Base-by-base conservation (phyloP, 2,329 filamentous ascomycete genomes). In the Cryphonectria parasitica region DNA sequence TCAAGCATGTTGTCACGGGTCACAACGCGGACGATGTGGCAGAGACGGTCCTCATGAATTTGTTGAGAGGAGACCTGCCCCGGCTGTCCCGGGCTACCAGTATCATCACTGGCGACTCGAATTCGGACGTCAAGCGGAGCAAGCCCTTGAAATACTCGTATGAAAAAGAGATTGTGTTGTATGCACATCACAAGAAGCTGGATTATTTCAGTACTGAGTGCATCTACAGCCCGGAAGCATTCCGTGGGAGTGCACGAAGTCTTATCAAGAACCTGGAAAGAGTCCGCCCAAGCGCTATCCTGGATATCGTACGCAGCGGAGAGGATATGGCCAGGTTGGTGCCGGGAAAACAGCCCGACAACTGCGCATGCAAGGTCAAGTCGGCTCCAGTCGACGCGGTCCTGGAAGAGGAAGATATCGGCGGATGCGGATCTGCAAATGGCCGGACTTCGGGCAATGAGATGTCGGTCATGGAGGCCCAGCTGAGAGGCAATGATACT, bases 171-270 rank as follows among this genome's bases (percentile, higher is more conserved):
- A 99, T 99, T 75, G 96, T 99, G 25, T 86, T 99, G 7, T 99
- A 99, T 79, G 96, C 96, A 6, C 93, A 98, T 78, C 94, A 99
- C 84, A 97, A 96, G 82, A 95, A 95, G 80, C 86, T 99, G 74
- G 95, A 98, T 79, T 99, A 99, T 82, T 99, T 99, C 82, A 97
- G 91, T 77, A 99, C 96, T 0, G 96, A 99, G 82, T 99, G 96
- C 84, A 94, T 99, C 72, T 99, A 99, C 84, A 97, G 94, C 68
- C 96, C 96, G 0, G 96, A 99, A 81, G 96, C 96, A 2, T 99
- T 99, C 78, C 88, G 96, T 71, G 96, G 96, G 3, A 97, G 93
- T 75, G 96, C 96, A 2, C 88, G 96, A 74, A 93, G 91, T 36
- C 83, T 99, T 71, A 97, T 99, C 80, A 99, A 99, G 83, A 97